Base-by-base conservation (phyloP, 805 yeast species). In the Nakazawaea peltata region DNA sequence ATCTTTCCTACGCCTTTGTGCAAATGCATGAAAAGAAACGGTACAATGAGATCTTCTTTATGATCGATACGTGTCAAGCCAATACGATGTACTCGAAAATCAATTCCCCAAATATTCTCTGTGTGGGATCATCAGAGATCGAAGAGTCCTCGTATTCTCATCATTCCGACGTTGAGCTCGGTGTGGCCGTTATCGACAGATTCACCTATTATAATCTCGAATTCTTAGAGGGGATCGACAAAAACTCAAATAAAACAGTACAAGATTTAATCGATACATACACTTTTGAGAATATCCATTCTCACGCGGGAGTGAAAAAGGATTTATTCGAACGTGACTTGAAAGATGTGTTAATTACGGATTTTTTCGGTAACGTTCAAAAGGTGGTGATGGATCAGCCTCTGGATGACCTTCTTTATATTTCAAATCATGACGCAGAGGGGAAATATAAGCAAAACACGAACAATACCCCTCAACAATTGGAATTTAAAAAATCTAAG, bases 61-160 rank as follows among this genome's bases (percentile, higher is more conserved):
- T 92, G 97, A 82, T 92, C 44, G 99, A 92, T 57, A 92, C 99
- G 0, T 92, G 99, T 53, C 98, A 92, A 64, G 98, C 98, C 18
- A 92, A 90, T 59, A 86, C 98, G 12, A 90, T 92, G 98, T 92
- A 82, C 60, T 80, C 94, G 39, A 74, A 81, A 50, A 77, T 90
- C 51, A 87, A 86, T 54, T 81, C 95, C 8, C 97, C 98, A 23
- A 87, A 92, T 54, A 75, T 92, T 30, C 59, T 92, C 34, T 85
- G 96, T 1, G 94, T 90, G 24, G 99, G 98, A 0, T 86, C 96
- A 1, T 82, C 94, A 8, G 81, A 71, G 44, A 43, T 85, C 6
- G 95, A 81, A 37, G 96, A 92, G 58, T 78, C 90, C 33, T 85
- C 95, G 2, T 92, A 87, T 52, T 87, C 97, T 2, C 97, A 92